phyloP scores from a whole-genome alignment of 305 asterid genomes.

The Fraxinus nigra region DNA sequence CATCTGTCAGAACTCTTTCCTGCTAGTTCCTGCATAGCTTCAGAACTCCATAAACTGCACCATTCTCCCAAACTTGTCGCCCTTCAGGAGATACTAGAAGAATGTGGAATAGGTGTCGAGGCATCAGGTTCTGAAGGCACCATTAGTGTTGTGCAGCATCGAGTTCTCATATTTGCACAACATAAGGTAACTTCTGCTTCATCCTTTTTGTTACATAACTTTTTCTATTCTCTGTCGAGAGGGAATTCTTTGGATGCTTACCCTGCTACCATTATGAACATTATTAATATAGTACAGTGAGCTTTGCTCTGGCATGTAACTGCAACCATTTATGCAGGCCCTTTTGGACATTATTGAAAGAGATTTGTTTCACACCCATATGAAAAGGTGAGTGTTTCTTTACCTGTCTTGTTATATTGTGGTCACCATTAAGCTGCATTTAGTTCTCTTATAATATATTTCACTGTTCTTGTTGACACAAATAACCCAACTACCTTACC shows the following conservation, averaged over 20 bases:
- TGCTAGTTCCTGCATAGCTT: conserved; percentile 52
- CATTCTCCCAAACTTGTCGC: conserved; percentile 98
- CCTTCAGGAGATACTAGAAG: conserved; percentile 97
- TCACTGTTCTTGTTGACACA: background rate
- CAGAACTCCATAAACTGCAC: conserved; percentile 80
- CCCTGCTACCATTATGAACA: background rate
- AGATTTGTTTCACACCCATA: conserved; percentile 83
- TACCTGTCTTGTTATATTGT: background rate
- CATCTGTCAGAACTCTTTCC: conserved; percentile 71
- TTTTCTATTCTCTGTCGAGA: background rate
- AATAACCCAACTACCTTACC: background rate
- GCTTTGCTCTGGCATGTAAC: conserved; percentile 26
- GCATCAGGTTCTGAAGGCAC: conserved; percentile 77
- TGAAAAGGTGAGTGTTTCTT: conserved; percentile 72
- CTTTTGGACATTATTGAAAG: conserved; percentile 84
- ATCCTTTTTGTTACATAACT: background rate
- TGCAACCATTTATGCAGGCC: conserved; percentile 61
- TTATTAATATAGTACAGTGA: background rate
- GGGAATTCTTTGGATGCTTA: background rate
- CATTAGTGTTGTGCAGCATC: conserved; percentile 77
- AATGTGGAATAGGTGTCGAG: conserved; percentile 97
- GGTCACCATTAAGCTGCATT: background rate
- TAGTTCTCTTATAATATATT: background rate
- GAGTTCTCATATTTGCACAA: conserved; percentile 95
- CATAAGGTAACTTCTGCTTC: conserved; percentile 60